Base-by-base conservation (phyloP, 345 rosid species). In the Garcia nutans region DNA sequence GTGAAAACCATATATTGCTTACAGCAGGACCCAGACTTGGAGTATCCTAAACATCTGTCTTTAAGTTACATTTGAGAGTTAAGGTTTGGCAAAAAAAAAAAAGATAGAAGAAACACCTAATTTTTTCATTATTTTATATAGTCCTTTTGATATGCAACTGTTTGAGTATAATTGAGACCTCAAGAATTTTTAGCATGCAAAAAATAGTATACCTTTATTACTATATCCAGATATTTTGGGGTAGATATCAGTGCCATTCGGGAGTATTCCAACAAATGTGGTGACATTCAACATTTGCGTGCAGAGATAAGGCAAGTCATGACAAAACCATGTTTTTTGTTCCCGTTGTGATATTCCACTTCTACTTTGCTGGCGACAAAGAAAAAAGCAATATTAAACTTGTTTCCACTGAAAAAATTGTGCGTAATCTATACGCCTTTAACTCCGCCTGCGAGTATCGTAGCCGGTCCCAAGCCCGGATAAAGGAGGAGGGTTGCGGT, bases 1-100 rank as follows among this genome's bases (percentile, higher is more conserved):
- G 97, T 95, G 73, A 93, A 90, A 87, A 95, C 98, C 65, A 86
- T 95, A 77, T 95, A 91, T 77, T 95, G 99, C 85, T 82, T 95
- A 86, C 99, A 95, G 78, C 96, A 93, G 82, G 87, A 95, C 85
- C 80, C 98, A 28, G 98, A 95, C 88, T 83, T 95, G 88, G 97
- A 93, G 99, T 93, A 93, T 93, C 92, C 91, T 86, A 59, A 41
- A 63, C 55, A 15, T 76, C 31, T 62, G 22, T 66, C 74, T 54
- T 70, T 65, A 63, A 62, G 68, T 78, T 71, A 37, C 62, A 60
- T 76, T 60, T 69, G 41, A 63, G 61, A 26, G 31, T 33, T 24
- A 31, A 62, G 65, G 59, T 61, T 73, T 56, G 17, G 1, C 6
- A 0, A 62, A n/a, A 4, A 26, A 57, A 5, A 10, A 23, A 4